Percentiles rank a stretch among this genome's conserved stretches.
phyloP scores from a whole-genome alignment of 2,329 filamentous ascomycete species.

The Sclerotinia trifoliorum region DNA sequence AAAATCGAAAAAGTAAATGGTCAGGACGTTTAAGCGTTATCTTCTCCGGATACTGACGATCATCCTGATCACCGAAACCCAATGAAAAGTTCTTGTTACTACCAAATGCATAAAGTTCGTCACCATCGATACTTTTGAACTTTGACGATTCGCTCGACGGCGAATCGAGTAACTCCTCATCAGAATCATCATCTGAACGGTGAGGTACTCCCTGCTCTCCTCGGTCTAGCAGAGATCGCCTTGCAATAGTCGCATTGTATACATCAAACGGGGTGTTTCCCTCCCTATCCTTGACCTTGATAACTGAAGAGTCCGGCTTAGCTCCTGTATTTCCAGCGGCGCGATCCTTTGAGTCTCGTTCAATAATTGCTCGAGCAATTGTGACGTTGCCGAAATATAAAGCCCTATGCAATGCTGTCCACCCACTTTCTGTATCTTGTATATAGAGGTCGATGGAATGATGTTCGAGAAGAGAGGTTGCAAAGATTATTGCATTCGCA shows the following conservation, averaged over 20 bases:
- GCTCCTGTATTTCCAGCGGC: conserved; percentile 51
- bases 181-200: conserved; percentile 36
- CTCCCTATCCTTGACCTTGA: conserved; percentile 94
- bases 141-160: conserved; percentile 5
- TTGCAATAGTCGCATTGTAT: conserved; percentile 82
- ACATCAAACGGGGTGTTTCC: conserved; percentile 93
- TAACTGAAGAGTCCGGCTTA: conserved; percentile 66
- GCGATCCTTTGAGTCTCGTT: conserved; percentile 60
- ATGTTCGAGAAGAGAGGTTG: conserved; percentile 75
- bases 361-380: conserved; percentile 77
- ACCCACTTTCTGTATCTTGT: conserved; percentile 89
- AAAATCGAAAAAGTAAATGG: conserved; percentile 71
- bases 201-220: conserved; percentile 9
- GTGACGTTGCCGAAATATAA: conserved; percentile 87
- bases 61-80: conserved; percentile 92
- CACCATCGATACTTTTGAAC: conserved; percentile 53
- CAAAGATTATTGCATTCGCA: conserved; percentile 69
- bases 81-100: conserved; percentile 95
- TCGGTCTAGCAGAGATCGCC: conserved; percentile 58
- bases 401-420: conserved; percentile 90
- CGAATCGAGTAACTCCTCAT: conserved; percentile 43
- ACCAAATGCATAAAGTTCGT: conserved; percentile 90
- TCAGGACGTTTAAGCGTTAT: conserved; percentile 74
- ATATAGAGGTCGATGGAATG: conserved; percentile 80
- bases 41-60: conserved; percentile 89